Evolutionary conservation across 176 grass and related monocot species (phyloP).

Genomic region (Carex kokanica): DNA sequence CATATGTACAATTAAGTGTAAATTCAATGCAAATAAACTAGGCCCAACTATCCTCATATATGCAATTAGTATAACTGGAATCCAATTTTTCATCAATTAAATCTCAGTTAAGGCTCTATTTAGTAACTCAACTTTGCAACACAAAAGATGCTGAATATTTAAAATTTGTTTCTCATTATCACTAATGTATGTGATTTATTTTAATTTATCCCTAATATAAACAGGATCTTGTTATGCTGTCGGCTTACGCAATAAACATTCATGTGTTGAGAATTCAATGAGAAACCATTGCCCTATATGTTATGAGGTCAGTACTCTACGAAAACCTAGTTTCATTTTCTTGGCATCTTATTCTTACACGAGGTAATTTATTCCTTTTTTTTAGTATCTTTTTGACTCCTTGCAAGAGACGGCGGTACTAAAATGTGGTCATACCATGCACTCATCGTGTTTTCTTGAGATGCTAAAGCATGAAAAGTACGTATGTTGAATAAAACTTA

Average conservation of each 20-base stretch:
- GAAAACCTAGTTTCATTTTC: neutral
- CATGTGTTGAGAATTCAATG: conserved; percentile 83
- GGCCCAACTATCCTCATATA: neutral
- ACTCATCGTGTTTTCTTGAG: conserved; percentile 64
- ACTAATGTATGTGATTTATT: neutral
- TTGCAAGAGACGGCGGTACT: conserved; percentile 71
- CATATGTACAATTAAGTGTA: neutral
- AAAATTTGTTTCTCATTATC: neutral
- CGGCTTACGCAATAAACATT: conserved; percentile 54
- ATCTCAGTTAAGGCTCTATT: neutral
- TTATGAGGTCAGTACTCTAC: conserved; percentile 56
- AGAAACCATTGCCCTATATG: conserved; percentile 85
- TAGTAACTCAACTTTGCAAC: neutral
- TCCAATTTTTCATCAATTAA: neutral
- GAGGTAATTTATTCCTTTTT: neutral
- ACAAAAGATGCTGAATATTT: neutral
- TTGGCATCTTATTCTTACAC: neutral
- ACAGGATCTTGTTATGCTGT: conserved; percentile 79
- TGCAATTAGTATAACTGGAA: neutral
- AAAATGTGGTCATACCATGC: conserved; percentile 90
- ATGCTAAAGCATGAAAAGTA: conserved; percentile 98
- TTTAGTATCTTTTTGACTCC: conserved; percentile 78
- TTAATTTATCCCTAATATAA: neutral
- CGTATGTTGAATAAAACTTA: conserved; percentile 31
- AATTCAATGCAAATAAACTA: neutral